Evolutionary conservation across 208 protist species (phyloP).

Genomic region (Eutreptiella sp.): DNA sequence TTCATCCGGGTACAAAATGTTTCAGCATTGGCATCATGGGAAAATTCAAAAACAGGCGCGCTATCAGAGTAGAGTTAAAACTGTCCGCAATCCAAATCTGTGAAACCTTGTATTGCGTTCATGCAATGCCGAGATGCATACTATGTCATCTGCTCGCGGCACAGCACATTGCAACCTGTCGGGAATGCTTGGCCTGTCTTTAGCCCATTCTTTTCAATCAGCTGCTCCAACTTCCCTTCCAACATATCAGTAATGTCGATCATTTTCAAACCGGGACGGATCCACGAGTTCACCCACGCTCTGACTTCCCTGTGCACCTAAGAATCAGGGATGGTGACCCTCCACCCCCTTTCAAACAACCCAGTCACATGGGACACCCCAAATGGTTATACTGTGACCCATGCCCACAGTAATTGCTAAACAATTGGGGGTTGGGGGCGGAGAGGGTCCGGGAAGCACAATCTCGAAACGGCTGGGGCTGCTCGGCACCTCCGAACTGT

Average conservation of each 20-base stretch:
- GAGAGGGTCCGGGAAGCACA: too few relatives aligned
- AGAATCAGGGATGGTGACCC: too few relatives aligned
- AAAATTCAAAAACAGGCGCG: background rate
- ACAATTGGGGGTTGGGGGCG: too few relatives aligned
- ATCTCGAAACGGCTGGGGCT: too few relatives aligned
- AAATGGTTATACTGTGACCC: too few relatives aligned
- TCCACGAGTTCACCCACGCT: conserved; percentile 67
- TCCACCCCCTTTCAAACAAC: too few relatives aligned
- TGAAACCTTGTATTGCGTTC: conserved; percentile 31
- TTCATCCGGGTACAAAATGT: too few relatives aligned
- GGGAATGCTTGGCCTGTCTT: conserved; percentile 79
- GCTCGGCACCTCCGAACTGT: too few relatives aligned
- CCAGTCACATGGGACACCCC: too few relatives aligned
- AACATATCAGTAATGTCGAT: conserved; percentile 82
- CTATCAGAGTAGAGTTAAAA: background rate
- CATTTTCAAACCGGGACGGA: conserved; percentile 83
- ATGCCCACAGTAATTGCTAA: too few relatives aligned
- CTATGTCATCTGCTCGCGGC: too few relatives aligned
- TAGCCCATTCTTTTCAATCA: conserved; percentile 82
- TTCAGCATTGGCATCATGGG: background rate
- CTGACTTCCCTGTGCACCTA: conserved; percentile 86
- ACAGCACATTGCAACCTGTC: conserved; percentile 74
- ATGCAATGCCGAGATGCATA: conserved; percentile 34
- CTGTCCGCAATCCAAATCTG: background rate
- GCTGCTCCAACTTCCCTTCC: conserved; percentile 65